These are phyloP conservation scores for Phenoliferia sp. DNA, from an alignment of 1,284 basidiomycete species.

Conservation along the genomic window DNA sequence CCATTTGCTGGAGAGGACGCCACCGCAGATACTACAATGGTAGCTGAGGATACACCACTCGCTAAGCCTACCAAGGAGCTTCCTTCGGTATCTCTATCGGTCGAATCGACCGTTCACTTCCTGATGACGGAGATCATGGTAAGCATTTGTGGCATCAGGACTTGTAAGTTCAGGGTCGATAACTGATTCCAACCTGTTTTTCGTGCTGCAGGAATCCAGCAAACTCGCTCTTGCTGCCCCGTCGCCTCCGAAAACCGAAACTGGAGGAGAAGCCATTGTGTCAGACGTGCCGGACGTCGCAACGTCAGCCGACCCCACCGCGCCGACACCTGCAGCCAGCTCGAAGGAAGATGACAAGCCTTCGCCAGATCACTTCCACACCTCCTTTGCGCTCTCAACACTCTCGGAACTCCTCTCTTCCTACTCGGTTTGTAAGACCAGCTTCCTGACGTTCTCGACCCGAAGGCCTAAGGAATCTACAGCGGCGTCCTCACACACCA, in stretches of 20 bases:
- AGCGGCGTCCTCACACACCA: constrained; percentile 55
- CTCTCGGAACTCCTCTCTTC: constrained; percentile 89
- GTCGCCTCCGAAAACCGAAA: constrained; percentile 11
- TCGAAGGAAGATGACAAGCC: constrained; percentile 7
- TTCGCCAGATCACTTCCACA: constrained; percentile 56
- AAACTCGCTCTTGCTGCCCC: constrained; percentile 44
- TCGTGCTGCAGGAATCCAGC: constrained; percentile 38
- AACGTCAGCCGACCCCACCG: background rate
- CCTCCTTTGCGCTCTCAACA: constrained; percentile 84
- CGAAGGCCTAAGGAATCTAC: constrained; percentile 21
- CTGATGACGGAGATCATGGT: constrained; percentile 66
- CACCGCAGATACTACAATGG: constrained; percentile 20
- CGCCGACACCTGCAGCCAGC: constrained; percentile 1
- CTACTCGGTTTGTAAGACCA: constrained; percentile 83
- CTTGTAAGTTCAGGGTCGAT: too few species aligned
- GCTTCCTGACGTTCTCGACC: constrained; percentile 69
- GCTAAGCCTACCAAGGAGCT: background rate
- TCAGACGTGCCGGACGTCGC: background rate
- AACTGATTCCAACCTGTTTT: constrained; percentile 27
- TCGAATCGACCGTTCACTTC: constrained; percentile 66
- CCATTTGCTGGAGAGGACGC: constrained; percentile 23
- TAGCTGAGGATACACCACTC: constrained; percentile 19
- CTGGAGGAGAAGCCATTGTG: constrained; percentile 15
- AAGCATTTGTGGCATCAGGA: too few species aligned
- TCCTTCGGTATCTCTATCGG: constrained; percentile 39